Evolutionary conservation across 345 rosid species (phyloP).

Genomic region (Reutealis trisperma): DNA sequence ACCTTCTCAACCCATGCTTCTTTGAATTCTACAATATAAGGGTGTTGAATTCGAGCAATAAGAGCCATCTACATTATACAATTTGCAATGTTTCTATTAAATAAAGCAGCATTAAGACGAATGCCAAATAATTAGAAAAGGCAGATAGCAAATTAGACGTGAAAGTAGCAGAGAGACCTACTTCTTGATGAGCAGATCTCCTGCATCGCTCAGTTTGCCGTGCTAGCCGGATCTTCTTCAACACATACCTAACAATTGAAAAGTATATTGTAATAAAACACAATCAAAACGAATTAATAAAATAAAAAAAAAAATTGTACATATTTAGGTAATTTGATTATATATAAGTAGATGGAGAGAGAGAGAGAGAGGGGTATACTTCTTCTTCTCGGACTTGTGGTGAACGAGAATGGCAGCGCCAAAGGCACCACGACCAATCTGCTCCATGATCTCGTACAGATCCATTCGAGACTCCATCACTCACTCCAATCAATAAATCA

Average conservation of each 20-base stretch:
- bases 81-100: neutral
- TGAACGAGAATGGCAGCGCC: slow-evolving; percentile 96
- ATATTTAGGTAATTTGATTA: neutral
- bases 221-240: slow-evolving; percentile 98
- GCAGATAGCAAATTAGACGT: neutral
- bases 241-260: slow-evolving; percentile 65
- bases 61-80: slow-evolving; percentile 75
- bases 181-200: slow-evolving; percentile 99
- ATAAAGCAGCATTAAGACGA: neutral
- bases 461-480: slow-evolving; percentile 96
- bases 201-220: slow-evolving; percentile 94
- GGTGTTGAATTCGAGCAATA: slow-evolving; percentile 88
- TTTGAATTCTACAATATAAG: slow-evolving; percentile 91
- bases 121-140: neutral
- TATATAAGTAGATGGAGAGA: neutral
- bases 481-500: slow-evolving; percentile 21
- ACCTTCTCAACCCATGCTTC: slow-evolving; percentile 99
- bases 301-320: neutral
- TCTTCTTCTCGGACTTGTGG: slow-evolving; percentile 91
- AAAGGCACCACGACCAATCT: slow-evolving; percentile 98
- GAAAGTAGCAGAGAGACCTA: slow-evolving; percentile 19
- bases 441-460: slow-evolving; percentile 99
- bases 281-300: neutral
- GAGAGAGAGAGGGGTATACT: slow-evolving; percentile 35
- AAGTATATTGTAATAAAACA: slow-evolving; percentile 4